phyloP scores from a whole-genome alignment of 768 basidiomycete genomes.

The Trametes punicea region DNA sequence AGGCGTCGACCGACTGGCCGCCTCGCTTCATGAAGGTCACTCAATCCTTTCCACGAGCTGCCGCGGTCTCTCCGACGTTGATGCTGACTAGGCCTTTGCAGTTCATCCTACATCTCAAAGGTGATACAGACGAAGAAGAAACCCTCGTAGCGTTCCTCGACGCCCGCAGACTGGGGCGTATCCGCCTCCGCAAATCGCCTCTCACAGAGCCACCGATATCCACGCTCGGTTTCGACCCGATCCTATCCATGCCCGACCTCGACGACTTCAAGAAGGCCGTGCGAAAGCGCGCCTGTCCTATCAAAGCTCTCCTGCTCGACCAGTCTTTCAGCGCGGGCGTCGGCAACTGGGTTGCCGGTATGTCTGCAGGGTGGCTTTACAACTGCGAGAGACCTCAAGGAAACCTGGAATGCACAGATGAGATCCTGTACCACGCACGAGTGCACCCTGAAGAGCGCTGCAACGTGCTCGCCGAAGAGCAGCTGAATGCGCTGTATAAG shows the following conservation, averaged over 20 bases:
- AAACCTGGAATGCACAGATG: constrained; percentile 47
- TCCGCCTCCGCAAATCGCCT: constrained; percentile 60
- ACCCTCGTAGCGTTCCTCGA: constrained; percentile 68
- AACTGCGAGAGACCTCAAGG: not conserved
- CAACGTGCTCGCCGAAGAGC: constrained; percentile 47
- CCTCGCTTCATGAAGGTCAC: constrained; percentile 63
- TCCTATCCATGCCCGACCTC: constrained; percentile 60
- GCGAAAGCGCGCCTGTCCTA: constrained; percentile 55
- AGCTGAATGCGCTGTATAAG: constrained; percentile 49
- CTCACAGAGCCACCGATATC: constrained; percentile 66
- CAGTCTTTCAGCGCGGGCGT: constrained; percentile 80
- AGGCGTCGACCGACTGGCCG: constrained; percentile 52
- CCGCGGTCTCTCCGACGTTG: not conserved
- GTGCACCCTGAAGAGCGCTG: constrained; percentile 71
- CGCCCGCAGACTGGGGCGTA: constrained; percentile 65
- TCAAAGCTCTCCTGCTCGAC: constrained; percentile 74
- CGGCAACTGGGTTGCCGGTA: constrained; percentile 81
- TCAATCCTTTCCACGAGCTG: not conserved
- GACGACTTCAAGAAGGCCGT: constrained; percentile 48
- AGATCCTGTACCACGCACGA: constrained; percentile 70
- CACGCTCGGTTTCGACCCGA: constrained; percentile 72
- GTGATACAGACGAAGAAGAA: constrained; percentile 33
- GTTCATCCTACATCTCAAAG: constrained; percentile 63
- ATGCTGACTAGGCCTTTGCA: constrained; percentile 30
- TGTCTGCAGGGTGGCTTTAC: constrained; percentile 8